Conservation (phyloP, 2,329 filamentous ascomycete genomes). For the Fusarium stilboides region DNA sequence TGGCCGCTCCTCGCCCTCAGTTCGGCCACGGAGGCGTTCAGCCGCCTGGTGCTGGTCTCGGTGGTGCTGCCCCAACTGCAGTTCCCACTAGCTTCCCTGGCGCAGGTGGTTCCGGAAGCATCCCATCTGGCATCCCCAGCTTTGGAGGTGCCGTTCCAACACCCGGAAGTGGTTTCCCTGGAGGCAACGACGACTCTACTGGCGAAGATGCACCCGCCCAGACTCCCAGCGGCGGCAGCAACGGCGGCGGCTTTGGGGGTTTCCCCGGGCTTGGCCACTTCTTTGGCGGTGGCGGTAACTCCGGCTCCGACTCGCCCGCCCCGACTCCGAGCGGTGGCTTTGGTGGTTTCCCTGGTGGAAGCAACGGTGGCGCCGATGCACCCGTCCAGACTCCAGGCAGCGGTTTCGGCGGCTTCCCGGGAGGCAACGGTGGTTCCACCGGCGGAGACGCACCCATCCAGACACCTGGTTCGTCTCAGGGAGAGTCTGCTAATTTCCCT, state of each 20-base stretch:
- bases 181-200: background rate
- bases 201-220: background rate
- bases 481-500: background rate
- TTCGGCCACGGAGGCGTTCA: conserved; percentile 23
- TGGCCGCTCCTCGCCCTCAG: conserved; percentile 41
- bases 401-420: conserved; percentile 15
- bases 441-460: conserved; percentile 1
- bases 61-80: conserved; percentile 19
- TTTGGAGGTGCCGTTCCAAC: conserved; percentile 16
- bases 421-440: conserved; percentile 2
- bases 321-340: conserved; percentile 9
- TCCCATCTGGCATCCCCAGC: conserved; percentile 14
- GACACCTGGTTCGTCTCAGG: conserved; percentile 3
- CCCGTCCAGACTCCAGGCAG: conserved; percentile 16
- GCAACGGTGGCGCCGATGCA: conserved; percentile 8
- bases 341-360: conserved; percentile 1
- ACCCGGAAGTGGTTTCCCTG: conserved; percentile 10
- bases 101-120: conserved; percentile 17
- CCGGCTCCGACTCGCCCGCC: too few relatives aligned
- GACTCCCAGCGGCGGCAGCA: background rate
- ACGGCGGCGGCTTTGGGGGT: conserved; percentile 4
- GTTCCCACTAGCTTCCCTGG: conserved; percentile 18
- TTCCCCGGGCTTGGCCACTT: background rate
- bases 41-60: conserved; percentile 36
- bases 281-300: background rate